Evolutionary conservation across 345 rosid species (phyloP).

Genomic region (Eucalyptus rudis): DNA sequence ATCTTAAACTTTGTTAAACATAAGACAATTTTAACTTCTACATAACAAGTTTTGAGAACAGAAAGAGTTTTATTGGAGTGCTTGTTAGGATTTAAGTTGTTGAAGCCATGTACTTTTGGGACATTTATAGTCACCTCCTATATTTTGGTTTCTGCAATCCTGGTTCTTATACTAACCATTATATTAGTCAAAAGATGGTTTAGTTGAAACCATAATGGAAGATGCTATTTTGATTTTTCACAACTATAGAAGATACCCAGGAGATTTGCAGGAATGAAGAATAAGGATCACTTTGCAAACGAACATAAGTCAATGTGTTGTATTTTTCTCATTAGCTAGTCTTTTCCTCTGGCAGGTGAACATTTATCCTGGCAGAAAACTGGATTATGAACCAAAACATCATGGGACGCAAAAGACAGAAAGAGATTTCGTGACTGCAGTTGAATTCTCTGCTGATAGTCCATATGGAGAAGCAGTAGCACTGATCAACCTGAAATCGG

Average conservation of each 20-base stretch:
- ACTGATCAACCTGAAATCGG: constrained; percentile 59
- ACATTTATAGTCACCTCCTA: neutral
- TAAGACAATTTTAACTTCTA: neutral
- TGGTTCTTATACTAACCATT: neutral
- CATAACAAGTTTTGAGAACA: neutral
- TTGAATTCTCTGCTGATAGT: constrained; percentile 58
- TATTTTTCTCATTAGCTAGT: neutral
- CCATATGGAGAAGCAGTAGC: constrained; percentile 88
- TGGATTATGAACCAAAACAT: constrained; percentile 56
- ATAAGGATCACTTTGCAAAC: neutral
- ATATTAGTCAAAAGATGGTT: neutral
- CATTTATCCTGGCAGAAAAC: constrained; percentile 50
- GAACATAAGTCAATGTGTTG: neutral
- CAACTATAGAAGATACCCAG: neutral
- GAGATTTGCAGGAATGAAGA: neutral
- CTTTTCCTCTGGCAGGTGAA: constrained; percentile 37
- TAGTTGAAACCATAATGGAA: neutral
- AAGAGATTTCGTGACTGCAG: constrained; percentile 58
- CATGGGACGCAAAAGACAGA: constrained; percentile 32
- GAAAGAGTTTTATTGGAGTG: neutral
- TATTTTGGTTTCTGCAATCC: neutral
- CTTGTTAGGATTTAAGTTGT: neutral
- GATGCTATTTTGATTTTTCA: neutral
- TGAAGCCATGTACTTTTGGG: neutral
- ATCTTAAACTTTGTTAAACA: neutral